phyloP scores from a whole-genome alignment of 306 rosid genomes.

The Datisca glomerata region DNA sequence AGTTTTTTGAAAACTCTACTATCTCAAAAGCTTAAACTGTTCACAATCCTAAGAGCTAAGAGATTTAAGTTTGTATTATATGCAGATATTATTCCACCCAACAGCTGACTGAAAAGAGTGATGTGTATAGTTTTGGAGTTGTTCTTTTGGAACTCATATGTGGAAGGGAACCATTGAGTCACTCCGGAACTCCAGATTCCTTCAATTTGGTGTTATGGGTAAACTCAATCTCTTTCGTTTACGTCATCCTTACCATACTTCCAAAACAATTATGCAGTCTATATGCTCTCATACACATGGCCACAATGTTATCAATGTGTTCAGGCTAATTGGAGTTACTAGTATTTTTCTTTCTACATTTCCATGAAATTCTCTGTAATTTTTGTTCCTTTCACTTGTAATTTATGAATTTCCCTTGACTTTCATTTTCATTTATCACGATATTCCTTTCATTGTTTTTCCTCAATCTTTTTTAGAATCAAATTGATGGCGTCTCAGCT shows the following conservation, averaged over 20 bases:
- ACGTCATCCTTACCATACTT: neutral
- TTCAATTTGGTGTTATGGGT: constrained; percentile 97
- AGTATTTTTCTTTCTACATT: neutral
- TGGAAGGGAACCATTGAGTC: constrained; percentile 86
- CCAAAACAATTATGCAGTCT: no score
- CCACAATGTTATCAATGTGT: neutral
- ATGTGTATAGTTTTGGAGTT: constrained; percentile 86
- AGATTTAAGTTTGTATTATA: neutral
- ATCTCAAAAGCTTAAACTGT: neutral
- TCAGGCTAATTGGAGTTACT: neutral
- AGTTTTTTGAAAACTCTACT: constrained; percentile 4
- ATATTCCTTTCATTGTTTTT: no score
- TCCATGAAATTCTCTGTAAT: neutral
- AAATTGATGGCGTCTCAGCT: no score
- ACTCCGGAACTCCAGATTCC: constrained; percentile 77
- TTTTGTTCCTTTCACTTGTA: neutral
- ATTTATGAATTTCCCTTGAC: no score
- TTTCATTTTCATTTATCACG: no score
- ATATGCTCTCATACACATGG: no score
- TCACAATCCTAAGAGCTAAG: neutral
- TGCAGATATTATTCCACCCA: constrained; percentile 74
- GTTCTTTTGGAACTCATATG: constrained; percentile 90
- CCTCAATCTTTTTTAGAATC: no score
- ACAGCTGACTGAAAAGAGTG: constrained; percentile 87
- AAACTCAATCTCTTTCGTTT: neutral